A percentile compares a stretch with the other conserved stretches of the same genome.
phyloP scores from a whole-genome alignment of 495 filamentous ascomycete species.

The Astrocystis sublimbata region DNA sequence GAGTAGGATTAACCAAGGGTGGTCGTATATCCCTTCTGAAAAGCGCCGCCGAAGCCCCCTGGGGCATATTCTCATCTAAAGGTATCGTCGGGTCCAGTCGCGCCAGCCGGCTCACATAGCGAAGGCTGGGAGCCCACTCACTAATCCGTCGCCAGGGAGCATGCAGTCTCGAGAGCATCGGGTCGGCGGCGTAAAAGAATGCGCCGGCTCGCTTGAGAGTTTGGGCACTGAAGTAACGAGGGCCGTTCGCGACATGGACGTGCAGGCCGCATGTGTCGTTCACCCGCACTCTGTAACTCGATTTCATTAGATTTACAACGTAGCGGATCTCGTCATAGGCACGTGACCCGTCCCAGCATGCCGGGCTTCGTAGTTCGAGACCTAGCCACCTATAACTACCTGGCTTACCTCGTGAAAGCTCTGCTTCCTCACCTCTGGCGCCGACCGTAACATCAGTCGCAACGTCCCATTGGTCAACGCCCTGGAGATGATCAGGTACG shows the following conservation, averaged over 20 bases:
- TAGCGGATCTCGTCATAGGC: constrained; percentile 21
- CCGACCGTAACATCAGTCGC: background rate
- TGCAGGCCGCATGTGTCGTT: constrained; percentile 39
- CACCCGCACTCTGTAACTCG: constrained; percentile 29
- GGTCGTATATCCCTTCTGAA: background rate
- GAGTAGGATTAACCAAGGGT: no score
- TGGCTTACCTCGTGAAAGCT: background rate
- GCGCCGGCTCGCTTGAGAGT: constrained; percentile 35
- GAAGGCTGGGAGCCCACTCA: constrained; percentile 12
- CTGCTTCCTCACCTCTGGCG: background rate
- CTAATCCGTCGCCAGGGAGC: constrained; percentile 24
- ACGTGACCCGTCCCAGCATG: constrained; percentile 16
- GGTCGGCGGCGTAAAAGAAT: constrained; percentile 42
- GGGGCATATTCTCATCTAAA: background rate
- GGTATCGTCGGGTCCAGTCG: background rate
- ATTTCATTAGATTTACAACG: constrained; percentile 30
- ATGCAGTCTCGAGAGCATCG: constrained; percentile 39
- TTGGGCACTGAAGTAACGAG: constrained; percentile 23
- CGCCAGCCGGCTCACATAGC: constrained; percentile 18
- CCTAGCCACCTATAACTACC: constrained; percentile 19
- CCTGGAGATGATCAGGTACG: background rate
- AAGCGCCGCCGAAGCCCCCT: background rate
- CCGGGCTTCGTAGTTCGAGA: constrained; percentile 27
- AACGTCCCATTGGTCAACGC: constrained; percentile 19
- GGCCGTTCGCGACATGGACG: constrained; percentile 41